Percentiles rank a stretch among this genome's conserved stretches.
Conservation (phyloP, 208 protist species). For the Crithidia thermophila region DNA sequence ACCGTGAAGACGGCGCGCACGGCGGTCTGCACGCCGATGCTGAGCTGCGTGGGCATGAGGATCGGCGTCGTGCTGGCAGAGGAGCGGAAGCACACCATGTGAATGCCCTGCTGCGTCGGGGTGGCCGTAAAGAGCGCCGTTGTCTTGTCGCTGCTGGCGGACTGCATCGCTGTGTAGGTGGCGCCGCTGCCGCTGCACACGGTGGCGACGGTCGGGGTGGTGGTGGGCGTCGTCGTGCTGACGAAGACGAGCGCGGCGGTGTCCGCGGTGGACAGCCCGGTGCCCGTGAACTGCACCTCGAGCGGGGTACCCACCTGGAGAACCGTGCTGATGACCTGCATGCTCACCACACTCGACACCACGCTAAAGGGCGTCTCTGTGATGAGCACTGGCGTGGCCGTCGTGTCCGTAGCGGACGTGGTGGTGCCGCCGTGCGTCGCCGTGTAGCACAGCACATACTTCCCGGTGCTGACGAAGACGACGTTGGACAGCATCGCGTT, state of each 20-base stretch:
- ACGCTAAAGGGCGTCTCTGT: slow-evolving; percentile 63
- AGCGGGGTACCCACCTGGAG: slow-evolving; percentile 51
- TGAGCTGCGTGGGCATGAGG: slow-evolving; percentile 41
- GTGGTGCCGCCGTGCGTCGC: slow-evolving; percentile 30
- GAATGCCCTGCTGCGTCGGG: slow-evolving; percentile 40
- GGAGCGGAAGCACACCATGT: slow-evolving; percentile 72
- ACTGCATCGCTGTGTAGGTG: slow-evolving; percentile 43
- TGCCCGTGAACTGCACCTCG: slow-evolving; percentile 56
- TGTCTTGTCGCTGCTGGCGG: slow-evolving; percentile 39
- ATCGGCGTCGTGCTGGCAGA: slow-evolving; percentile 17
- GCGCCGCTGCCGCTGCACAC: slow-evolving; percentile 36
- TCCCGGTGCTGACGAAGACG: slow-evolving; percentile 40
- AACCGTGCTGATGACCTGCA: slow-evolving; percentile 46
- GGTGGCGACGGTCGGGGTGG: slow-evolving; percentile 25
- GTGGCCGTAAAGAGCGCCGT: slow-evolving; percentile 55
- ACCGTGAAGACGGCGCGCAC: slow-evolving; percentile 48
- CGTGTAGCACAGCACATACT: slow-evolving; percentile 84
- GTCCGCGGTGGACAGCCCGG: slow-evolving; percentile 44
- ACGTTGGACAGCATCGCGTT: slow-evolving; percentile 43
- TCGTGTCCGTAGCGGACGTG: background rate
- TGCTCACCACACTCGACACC: slow-evolving; percentile 41
- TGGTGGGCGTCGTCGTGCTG: background rate
- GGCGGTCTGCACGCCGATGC: slow-evolving; percentile 44
- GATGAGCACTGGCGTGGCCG: slow-evolving; percentile 35
- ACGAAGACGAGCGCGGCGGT: slow-evolving; percentile 62